Conservation (phyloP, 352 stramenopile genomes). For the Globisporangium alternatum region DNA sequence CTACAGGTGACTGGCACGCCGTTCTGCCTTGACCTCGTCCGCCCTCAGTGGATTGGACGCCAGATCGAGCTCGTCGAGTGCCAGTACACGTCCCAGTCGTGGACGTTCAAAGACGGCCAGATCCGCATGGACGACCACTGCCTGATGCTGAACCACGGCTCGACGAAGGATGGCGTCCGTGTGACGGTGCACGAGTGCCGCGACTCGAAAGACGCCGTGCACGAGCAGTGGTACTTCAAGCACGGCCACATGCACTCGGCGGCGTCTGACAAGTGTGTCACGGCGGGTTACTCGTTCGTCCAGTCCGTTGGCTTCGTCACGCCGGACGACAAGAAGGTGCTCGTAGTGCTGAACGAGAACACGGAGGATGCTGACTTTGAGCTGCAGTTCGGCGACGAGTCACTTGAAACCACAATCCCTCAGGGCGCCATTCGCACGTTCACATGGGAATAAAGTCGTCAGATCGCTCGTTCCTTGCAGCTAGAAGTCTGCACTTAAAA, state of each 20-base stretch:
- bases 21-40: constrained; percentile 50
- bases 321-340: constrained; percentile 65
- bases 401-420: constrained; percentile 54
- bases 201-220: constrained; percentile 24
- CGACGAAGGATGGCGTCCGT: constrained; percentile 42
- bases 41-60: constrained; percentile 41
- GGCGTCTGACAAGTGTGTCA: constrained; percentile 62
- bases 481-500: constrained; percentile 2
- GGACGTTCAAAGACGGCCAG: constrained; percentile 48
- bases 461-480: neutral
- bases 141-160: constrained; percentile 67
- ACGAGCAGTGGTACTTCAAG: constrained; percentile 66
- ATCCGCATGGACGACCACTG: constrained; percentile 69
- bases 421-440: constrained; percentile 69
- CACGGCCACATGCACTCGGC: constrained; percentile 53
- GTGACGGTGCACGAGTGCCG: constrained; percentile 54
- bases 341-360: constrained; percentile 86
- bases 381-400: constrained; percentile 40
- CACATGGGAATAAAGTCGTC: constrained; percentile 37
- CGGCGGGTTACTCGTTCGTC: constrained; percentile 72
- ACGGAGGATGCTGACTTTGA: constrained; percentile 67
- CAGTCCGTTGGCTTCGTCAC: constrained; percentile 71
- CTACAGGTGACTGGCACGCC: constrained; percentile 57
- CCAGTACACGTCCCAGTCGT: constrained; percentile 61
- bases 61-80: constrained; percentile 69